phyloP scores from a whole-genome alignment of 208 protist genomes.

The Angomonas desouzai region DNA sequence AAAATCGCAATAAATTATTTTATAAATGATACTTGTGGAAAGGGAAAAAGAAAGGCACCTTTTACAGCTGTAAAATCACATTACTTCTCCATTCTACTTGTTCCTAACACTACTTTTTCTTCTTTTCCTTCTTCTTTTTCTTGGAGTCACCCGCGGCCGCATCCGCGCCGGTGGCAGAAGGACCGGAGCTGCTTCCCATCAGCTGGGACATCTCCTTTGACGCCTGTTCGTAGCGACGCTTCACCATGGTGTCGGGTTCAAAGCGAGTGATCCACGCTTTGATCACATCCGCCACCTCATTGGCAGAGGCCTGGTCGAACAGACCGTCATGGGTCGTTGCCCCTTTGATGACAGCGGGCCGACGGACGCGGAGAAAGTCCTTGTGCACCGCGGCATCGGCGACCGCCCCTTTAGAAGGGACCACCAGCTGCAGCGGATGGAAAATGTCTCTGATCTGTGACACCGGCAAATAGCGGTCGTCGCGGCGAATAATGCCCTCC shows the following conservation, averaged over 20 bases:
- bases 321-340: constrained; percentile 50
- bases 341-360: constrained; percentile 54
- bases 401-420: constrained; percentile 41
- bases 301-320: constrained; percentile 38
- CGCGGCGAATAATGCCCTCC: constrained; percentile 46
- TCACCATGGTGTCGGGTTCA: constrained; percentile 66
- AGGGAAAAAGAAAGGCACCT: constrained; percentile 3
- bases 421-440: constrained; percentile 76
- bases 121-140: constrained; percentile 84
- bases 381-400: constrained; percentile 64
- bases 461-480: constrained; percentile 59
- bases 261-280: constrained; percentile 76
- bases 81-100: constrained; percentile 6
- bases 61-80: neutral
- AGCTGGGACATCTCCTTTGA: constrained; percentile 73
- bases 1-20: neutral
- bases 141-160: constrained; percentile 23
- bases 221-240: constrained; percentile 73
- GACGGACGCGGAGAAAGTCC: constrained; percentile 68
- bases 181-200: constrained; percentile 28
- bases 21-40: neutral
- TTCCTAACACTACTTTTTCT: constrained; percentile 36
- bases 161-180: constrained; percentile 11
- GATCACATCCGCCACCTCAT: constrained; percentile 60
- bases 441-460: constrained; percentile 48